phyloP scores from a whole-genome alignment of 306 rosid species.

The Quercus suber region DNA sequence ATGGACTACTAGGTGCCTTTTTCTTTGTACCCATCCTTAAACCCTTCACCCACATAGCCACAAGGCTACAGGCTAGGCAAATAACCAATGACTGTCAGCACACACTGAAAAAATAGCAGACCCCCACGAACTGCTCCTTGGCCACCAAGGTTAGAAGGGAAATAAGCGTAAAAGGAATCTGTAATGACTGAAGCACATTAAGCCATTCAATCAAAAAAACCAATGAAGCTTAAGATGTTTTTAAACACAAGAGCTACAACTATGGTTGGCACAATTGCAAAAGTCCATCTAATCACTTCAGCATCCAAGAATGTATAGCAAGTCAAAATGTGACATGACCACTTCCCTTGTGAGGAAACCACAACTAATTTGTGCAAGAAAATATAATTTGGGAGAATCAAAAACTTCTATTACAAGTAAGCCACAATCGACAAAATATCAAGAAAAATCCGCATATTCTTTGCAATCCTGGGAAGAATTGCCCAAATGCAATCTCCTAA shows the following conservation, averaged over 20 bases:
- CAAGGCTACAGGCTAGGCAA: background rate
- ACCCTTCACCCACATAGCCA: background rate
- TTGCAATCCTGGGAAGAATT: no score
- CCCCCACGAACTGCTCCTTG: constrained; percentile 79
- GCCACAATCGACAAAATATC: no score
- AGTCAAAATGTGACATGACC: no score
- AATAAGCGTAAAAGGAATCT: constrained; percentile 84
- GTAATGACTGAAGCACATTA: constrained; percentile 84
- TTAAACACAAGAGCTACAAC: constrained; percentile 64
- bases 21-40: background rate
- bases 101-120: constrained; percentile 27
- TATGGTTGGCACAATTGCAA: constrained; percentile 81
- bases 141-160: constrained; percentile 73
- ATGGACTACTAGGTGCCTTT: constrained; percentile 3
- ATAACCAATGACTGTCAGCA: background rate
- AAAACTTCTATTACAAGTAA: no score
- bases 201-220: constrained; percentile 87
- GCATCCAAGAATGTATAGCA: no score
- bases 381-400: no score
- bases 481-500: no score
- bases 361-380: no score
- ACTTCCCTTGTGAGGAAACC: no score
- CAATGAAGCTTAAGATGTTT: constrained; percentile 67
- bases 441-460: no score
- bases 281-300: constrained; percentile 58